A percentile compares a stretch with the other conserved stretches of the same genome.
Conservation (phyloP, 306 rosid species). For the Vigna radiata region DNA sequence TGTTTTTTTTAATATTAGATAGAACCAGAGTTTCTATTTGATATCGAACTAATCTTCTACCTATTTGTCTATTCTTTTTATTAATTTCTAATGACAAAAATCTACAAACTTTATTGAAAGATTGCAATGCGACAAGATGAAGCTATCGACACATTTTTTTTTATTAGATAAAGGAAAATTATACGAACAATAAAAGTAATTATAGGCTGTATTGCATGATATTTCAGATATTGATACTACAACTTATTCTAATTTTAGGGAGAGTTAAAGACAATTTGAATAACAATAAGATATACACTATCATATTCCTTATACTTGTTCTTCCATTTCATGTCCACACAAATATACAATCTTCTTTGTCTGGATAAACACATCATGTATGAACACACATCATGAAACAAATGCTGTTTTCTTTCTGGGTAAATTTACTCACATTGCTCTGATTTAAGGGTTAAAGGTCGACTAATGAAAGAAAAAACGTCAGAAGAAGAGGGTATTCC, state of each 20-base stretch:
- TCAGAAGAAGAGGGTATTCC: background rate
- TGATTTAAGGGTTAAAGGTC: conserved; percentile 25
- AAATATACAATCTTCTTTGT: background rate
- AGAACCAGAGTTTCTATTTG: no score
- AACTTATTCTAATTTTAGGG: background rate
- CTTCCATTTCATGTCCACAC: conserved; percentile 6
- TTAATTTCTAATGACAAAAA: background rate
- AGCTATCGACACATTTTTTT: background rate
- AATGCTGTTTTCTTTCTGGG: background rate
- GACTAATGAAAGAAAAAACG: conserved; percentile 8
- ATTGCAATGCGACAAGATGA: background rate
- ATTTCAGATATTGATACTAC: background rate
- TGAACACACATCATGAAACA: no score
- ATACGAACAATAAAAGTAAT: background rate
- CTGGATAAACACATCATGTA: background rate
- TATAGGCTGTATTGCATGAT: background rate
- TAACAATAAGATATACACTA: background rate
- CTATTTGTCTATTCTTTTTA: background rate
- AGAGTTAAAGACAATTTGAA: background rate
- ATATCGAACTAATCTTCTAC: no score
- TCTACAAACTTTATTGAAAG: background rate
- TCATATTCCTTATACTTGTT: background rate
- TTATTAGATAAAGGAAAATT: background rate
- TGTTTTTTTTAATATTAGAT: no score
- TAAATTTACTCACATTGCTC: conserved; percentile 30